Conservation (phyloP, 1,284 basidiomycete genomes). For the Puccinia coronata region DNA sequence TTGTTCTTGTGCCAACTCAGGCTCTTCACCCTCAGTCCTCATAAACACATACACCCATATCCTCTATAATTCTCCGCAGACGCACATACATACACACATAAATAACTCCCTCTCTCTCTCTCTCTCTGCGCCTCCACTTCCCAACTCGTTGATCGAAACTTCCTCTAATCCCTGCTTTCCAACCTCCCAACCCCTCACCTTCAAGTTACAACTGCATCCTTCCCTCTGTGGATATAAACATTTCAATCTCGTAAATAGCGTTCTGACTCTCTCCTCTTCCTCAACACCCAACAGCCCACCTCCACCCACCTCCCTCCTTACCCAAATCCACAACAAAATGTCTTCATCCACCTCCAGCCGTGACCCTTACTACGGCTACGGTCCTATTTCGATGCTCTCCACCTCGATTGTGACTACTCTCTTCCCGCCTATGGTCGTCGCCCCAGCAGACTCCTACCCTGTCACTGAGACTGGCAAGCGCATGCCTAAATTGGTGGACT, state of each 20-base stretch:
- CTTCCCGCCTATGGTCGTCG: constrained; percentile 50
- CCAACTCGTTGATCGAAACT: constrained; percentile 24
- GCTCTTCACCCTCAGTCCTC: not conserved
- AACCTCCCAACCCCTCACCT: not conserved
- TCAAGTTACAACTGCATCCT: not conserved
- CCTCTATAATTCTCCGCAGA: constrained; percentile 22
- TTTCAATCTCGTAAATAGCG: not conserved
- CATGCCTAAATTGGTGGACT: constrained; percentile 39
- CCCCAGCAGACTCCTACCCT: constrained; percentile 50
- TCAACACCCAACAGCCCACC: not conserved
- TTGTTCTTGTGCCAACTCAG: constrained; percentile 15
- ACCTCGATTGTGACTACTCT: constrained; percentile 52
- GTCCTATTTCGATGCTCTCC: constrained; percentile 47
- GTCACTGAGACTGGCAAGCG: constrained; percentile 17
- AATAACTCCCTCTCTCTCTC: not conserved
- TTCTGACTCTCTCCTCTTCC: not conserved
- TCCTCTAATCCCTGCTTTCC: constrained; percentile 25
- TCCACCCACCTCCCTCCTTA: not conserved
- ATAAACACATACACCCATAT: not conserved
- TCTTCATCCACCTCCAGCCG: constrained; percentile 37
- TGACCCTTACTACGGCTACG: constrained; percentile 46
- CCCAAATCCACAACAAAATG: constrained; percentile 4
- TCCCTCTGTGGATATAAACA: not conserved
- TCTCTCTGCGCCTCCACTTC: not conserved
- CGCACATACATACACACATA: not conserved